These are phyloP conservation scores for Eucalyptus camaldulensis DNA, from an alignment of 345 rosid genomes.

Conservation along the genomic window DNA sequence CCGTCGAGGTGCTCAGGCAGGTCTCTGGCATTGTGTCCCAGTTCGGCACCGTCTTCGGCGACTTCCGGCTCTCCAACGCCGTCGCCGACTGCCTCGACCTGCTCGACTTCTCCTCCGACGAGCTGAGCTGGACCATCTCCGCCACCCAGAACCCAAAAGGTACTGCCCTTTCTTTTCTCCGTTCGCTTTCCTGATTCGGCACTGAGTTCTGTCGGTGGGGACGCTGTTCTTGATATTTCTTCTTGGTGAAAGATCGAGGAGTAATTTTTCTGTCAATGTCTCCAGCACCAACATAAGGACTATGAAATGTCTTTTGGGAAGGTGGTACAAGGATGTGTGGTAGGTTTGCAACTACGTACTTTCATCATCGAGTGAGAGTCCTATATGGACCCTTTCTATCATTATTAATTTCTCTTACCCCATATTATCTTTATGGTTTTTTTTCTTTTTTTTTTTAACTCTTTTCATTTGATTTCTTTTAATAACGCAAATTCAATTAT, in stretches of 20 bases:
- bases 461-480: neutral
- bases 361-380: neutral
- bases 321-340: neutral
- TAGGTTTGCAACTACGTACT: neutral
- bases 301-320: neutral
- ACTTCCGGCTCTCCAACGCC: slow-evolving; percentile 7
- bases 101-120: slow-evolving; percentile 7
- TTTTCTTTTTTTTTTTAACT: too few species aligned
- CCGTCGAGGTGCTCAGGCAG: neutral
- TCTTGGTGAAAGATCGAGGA: neutral
- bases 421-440: neutral
- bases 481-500: neutral
- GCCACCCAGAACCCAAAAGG: slow-evolving; percentile 3
- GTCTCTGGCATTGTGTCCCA: slow-evolving; percentile 2
- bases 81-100: slow-evolving; percentile 10
- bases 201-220: neutral
- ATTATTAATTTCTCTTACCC: neutral
- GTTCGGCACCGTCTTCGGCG: neutral
- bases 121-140: slow-evolving; percentile 6
- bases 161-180: neutral
- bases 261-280: neutral
- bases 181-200: neutral
- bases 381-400: neutral
- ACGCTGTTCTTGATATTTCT: neutral
- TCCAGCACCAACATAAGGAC: neutral